Percentiles rank a stretch among this genome's conserved stretches.
Evolutionary conservation across 164 flowering plant genomes (phyloP).

Genomic region (Nymphaea thermarum): DNA sequence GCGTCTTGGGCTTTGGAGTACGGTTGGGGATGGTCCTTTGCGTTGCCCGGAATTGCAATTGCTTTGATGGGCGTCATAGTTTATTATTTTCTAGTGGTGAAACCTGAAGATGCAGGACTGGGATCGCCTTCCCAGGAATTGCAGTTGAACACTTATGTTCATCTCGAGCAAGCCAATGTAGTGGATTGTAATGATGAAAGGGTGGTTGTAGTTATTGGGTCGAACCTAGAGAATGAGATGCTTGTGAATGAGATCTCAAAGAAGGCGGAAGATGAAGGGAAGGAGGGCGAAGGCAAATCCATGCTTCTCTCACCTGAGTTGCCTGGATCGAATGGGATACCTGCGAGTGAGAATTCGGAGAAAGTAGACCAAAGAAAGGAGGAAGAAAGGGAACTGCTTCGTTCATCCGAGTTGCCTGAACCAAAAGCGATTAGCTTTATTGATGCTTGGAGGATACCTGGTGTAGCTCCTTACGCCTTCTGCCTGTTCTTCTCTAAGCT

Average conservation of each 20-base stretch:
- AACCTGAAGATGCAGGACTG: slow-evolving; percentile 58
- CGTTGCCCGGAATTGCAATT: slow-evolving; percentile 61
- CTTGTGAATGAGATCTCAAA: not conserved
- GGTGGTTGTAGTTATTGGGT: not conserved
- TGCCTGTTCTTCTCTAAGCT: slow-evolving; percentile 96
- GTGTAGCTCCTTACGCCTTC: slow-evolving; percentile 81
- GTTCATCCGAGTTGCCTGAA: slow-evolving; percentile 9
- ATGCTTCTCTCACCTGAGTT: slow-evolving; percentile 16
- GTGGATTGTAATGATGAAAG: not conserved
- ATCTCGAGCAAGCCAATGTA: not conserved
- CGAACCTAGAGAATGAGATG: not conserved
- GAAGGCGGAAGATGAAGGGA: not conserved
- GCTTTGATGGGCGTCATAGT: slow-evolving; percentile 47
- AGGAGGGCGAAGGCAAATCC: not conserved
- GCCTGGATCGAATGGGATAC: slow-evolving; percentile 6
- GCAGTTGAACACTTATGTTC: slow-evolving; percentile 33
- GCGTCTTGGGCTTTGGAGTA: slow-evolving; percentile 70
- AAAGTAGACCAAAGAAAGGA: slow-evolving; percentile 17
- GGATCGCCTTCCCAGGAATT: slow-evolving; percentile 27
- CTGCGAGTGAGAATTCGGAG: slow-evolving; percentile 12
- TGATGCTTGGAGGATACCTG: slow-evolving; percentile 89
- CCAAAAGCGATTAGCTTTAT: slow-evolving; percentile 71
- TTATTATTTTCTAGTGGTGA: slow-evolving; percentile 53
- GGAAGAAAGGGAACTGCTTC: slow-evolving; percentile 38
- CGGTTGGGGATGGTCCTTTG: slow-evolving; percentile 99